These are phyloP conservation scores for Pythium plurisporium DNA, from an alignment of 352 stramenopile genomes.

Conservation along the genomic window DNA sequence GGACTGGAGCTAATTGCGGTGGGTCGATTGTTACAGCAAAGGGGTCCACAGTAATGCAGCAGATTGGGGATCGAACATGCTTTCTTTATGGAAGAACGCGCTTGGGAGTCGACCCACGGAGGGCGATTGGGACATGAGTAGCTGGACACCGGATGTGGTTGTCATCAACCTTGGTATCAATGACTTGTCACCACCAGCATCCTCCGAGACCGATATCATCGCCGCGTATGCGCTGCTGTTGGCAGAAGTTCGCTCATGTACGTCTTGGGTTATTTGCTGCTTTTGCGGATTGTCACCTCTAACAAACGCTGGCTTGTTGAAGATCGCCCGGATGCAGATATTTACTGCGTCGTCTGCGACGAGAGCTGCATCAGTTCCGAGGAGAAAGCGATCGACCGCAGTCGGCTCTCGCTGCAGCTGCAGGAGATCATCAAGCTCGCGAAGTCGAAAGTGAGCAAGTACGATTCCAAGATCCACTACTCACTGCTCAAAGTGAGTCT, in stretches of 20 bases:
- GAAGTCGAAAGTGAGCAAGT: slow-evolving; percentile 70
- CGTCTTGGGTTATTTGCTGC: slow-evolving; percentile 18
- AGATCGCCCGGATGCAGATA: slow-evolving; percentile 79
- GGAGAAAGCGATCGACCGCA: slow-evolving; percentile 67
- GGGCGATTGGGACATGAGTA: slow-evolving; percentile 66
- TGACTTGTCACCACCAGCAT: slow-evolving; percentile 78
- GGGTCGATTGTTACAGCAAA: slow-evolving; percentile 37
- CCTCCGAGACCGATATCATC: slow-evolving; percentile 80
- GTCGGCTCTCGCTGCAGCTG: slow-evolving; percentile 71
- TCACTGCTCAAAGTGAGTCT: slow-evolving; percentile 63
- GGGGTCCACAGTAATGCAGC: slow-evolving; percentile 82
- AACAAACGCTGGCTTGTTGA: background rate
- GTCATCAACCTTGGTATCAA: slow-evolving; percentile 84
- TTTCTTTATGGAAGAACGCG: slow-evolving; percentile 77
- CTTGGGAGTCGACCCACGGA: slow-evolving; percentile 62
- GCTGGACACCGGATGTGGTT: slow-evolving; percentile 76
- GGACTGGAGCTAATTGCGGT: background rate
- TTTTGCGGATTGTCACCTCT: no score
- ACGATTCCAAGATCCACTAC: slow-evolving; percentile 82
- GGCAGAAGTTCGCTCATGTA: slow-evolving; percentile 75
- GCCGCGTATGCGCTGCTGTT: slow-evolving; percentile 66
- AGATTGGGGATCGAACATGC: slow-evolving; percentile 84
- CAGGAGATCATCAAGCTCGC: slow-evolving; percentile 85
- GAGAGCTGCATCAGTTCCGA: slow-evolving; percentile 79
- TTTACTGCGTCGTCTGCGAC: slow-evolving; percentile 85